Evolutionary conservation across 2,329 filamentous ascomycete species (phyloP).

Genomic region (Canariomyces notabilis): DNA sequence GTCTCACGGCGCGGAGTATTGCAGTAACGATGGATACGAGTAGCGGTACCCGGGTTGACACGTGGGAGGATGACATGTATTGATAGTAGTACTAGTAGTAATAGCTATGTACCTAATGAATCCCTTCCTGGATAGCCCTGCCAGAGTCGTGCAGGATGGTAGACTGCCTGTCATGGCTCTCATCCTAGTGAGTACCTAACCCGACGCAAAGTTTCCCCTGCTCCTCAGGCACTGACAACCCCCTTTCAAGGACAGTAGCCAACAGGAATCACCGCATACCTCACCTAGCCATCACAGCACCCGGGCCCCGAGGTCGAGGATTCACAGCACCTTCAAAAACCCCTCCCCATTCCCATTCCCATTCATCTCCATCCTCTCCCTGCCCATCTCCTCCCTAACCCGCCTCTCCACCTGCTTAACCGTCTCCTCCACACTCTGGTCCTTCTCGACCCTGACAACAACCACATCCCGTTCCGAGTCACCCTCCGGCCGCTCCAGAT

Average conservation of each 20-base stretch:
- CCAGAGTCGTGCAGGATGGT: no score
- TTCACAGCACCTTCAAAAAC: neutral
- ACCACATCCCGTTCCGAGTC: constrained; percentile 50
- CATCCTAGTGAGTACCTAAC: no score
- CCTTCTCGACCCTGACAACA: constrained; percentile 41
- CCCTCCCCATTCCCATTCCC: neutral
- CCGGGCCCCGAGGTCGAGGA: no score
- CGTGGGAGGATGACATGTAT: no score
- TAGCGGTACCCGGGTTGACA: neutral
- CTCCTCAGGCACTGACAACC: no score
- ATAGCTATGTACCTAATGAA: no score
- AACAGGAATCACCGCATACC: neutral
- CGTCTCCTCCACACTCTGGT: constrained; percentile 8
- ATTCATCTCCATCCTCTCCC: no score
- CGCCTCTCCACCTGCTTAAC: constrained; percentile 5
- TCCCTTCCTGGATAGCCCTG: no score
- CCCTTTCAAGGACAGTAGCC: neutral
- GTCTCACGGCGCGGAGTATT: no score
- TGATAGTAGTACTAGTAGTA: no score
- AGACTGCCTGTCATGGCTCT: no score
- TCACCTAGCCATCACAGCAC: neutral
- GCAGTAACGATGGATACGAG: neutral
- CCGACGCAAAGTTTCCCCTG: no score
- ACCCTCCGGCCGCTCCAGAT: constrained; percentile 57
- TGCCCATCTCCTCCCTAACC: constrained; percentile 13